Percentiles rank a stretch among this genome's conserved stretches.
These are phyloP conservation scores for Citrus inodora DNA, from an alignment of 345 rosid genomes.

Conservation along the genomic window DNA sequence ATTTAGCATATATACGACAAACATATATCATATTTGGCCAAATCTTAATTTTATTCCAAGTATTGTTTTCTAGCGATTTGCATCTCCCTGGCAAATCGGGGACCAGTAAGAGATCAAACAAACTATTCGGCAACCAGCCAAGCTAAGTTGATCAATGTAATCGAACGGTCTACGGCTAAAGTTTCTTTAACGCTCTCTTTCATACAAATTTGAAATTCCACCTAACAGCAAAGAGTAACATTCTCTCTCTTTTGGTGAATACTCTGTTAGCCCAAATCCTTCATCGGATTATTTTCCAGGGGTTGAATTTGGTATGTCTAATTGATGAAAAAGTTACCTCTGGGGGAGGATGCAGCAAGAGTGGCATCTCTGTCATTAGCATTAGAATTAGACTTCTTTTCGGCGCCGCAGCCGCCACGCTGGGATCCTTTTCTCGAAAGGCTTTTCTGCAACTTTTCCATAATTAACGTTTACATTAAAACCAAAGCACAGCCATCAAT, in stretches of 20 bases:
- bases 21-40: conserved; percentile 13
- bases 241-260: too few species aligned
- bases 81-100: not conserved
- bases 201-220: too few species aligned
- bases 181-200: too few species aligned
- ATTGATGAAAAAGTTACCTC: conserved; percentile 40
- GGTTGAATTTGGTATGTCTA: not conserved
- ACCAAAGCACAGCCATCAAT: not conserved
- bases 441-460: conserved; percentile 60
- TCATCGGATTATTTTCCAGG: accelerated
- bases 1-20: conserved; percentile 6
- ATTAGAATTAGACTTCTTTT: conserved; percentile 43
- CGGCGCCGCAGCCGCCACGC: conserved; percentile 41
- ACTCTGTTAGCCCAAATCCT: too few species aligned
- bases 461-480: not conserved
- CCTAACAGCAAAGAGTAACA: too few species aligned
- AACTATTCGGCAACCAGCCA: not conserved
- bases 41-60: conserved; percentile 13
- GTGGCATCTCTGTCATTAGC: conserved; percentile 40
- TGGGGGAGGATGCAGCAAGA: conserved; percentile 50
- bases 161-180: not conserved
- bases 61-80: conserved; percentile 15
- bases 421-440: conserved; percentile 69
- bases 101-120: conserved; percentile 3
- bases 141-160: not conserved